Evolutionary conservation across 805 yeast genomes (phyloP).

Genomic region (Spencermartinsiella europaea): DNA sequence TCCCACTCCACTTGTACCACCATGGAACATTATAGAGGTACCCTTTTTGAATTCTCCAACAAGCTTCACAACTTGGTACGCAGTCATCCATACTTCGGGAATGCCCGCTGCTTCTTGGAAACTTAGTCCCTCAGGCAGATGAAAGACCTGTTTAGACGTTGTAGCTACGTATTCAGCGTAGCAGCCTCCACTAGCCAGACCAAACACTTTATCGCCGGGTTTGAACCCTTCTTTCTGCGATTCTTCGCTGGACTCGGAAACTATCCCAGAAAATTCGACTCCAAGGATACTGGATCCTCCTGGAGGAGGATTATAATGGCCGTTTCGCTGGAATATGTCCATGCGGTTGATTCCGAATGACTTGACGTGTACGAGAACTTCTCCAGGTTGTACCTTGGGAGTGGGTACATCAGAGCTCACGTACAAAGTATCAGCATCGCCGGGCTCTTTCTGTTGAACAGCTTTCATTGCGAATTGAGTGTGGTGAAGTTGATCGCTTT

Average conservation of each 20-base stretch:
- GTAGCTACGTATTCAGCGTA: constrained; percentile 34
- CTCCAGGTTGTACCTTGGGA: constrained; percentile 21
- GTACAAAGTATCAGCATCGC: constrained; percentile 27
- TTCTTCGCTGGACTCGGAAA: constrained; percentile 19
- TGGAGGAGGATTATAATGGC: constrained; percentile 30
- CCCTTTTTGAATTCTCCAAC: constrained; percentile 29
- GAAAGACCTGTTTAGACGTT: constrained; percentile 22
- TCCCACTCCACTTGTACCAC: constrained; percentile 34
- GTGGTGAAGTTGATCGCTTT: too few species aligned
- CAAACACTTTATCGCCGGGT: constrained; percentile 35
- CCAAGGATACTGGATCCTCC: constrained; percentile 31
- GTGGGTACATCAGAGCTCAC: constrained; percentile 21
- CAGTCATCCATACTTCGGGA: constrained; percentile 36
- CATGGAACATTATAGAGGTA: constrained; percentile 31
- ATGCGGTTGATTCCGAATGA: constrained; percentile 34
- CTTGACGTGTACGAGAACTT: constrained; percentile 30
- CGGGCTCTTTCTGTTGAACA: constrained; percentile 24
- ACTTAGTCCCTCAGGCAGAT: constrained; percentile 24
- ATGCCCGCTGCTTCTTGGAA: constrained; percentile 30
- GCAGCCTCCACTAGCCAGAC: constrained; percentile 35
- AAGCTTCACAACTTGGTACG: constrained; percentile 29
- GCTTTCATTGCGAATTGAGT: too few species aligned
- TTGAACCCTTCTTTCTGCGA: constrained; percentile 17
- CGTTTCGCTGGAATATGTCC: constrained; percentile 31
- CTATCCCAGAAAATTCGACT: constrained; percentile 35